Base-by-base conservation (phyloP, 2,329 filamentous ascomycete genomes). In the Elsinoe fawcettii region DNA sequence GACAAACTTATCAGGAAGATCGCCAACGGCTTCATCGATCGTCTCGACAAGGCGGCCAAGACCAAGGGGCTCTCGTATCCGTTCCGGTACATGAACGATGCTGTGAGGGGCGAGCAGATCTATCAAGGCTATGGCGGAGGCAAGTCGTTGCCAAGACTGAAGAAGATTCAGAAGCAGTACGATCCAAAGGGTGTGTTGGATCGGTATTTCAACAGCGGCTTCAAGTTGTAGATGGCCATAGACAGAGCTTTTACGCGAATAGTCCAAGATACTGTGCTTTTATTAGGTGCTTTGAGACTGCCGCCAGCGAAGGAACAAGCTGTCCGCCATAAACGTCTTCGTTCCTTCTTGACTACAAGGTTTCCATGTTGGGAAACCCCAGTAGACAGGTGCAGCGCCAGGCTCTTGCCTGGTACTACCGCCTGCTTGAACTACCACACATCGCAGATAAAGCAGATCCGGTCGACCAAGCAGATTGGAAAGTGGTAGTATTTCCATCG, bases 11-110 rank as follows among this genome's bases (percentile, higher is more conserved):
- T 54, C 20, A 37, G 18, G n/a, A 5, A 32, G 20, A 36, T 54
- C 20, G 51, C 51, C 2, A 22, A 34, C 25, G 51, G 32, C 7
- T 34, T 54, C 23, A 34, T 54, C 18, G 32, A 25, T 37, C 30
- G 11, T 34, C 30, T 54, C 18, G 16, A 54, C 30, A 22, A 32
- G 20, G 51, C 51, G 5, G n/a, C 51, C 30, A 37, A 37, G 20
- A 8, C 51, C 7, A 32, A 14, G 5, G 36, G 36, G 2, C 30
- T 54, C n/a, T 22, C 12, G 14, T 54, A 54, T 14, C 32, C 51
- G 25, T 54, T 54, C 30, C 30, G 30, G 3, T 54, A 54, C 51
- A 34, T 54, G 18, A 54, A 54, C 22, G 51, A 54, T 54, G 51
- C 51, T 9, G 51, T 30, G 7, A 22, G 27, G 7, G 51, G 51